phyloP scores from a whole-genome alignment of 495 filamentous ascomycete genomes.

The Penicillium manginii region DNA sequence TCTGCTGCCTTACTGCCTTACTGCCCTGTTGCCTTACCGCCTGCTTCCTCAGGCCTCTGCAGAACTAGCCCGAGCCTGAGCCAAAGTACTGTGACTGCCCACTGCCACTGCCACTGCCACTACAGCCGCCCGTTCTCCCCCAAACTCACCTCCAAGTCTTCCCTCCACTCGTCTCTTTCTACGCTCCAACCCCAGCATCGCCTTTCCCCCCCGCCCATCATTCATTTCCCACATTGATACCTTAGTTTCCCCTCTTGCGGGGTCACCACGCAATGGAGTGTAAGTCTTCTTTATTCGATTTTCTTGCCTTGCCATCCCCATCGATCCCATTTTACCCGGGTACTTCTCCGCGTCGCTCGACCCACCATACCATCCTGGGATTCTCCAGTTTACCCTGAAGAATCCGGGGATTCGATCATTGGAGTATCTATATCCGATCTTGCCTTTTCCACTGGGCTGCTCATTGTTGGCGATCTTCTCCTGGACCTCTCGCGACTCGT shows the following conservation, averaged over 20 bases:
- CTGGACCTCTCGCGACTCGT: constrained; percentile 34
- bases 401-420: constrained; percentile 18
- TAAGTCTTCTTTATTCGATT: constrained; percentile 45
- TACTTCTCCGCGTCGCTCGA: constrained; percentile 53
- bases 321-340: constrained; percentile 39
- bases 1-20: too few species aligned
- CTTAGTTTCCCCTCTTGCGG: constrained; percentile 38
- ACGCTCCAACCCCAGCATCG: constrained; percentile 12
- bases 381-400: constrained; percentile 19
- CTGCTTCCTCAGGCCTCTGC: too few species aligned
- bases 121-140: constrained; percentile 15
- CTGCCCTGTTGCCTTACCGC: constrained; percentile 33
- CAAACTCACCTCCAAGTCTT: constrained; percentile 24
- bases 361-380: constrained; percentile 44
- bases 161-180: constrained; percentile 28
- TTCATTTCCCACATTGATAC: constrained; percentile 35
- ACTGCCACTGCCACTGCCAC: too few species aligned
- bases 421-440: constrained; percentile 18
- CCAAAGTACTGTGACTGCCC: constrained; percentile 17
- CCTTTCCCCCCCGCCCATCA: constrained; percentile 32
- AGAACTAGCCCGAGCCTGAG: too few species aligned
- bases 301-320: constrained; percentile 21
- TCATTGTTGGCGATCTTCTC: constrained; percentile 29
- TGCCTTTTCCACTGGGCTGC: constrained; percentile 20
- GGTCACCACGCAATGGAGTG: constrained; percentile 58